A percentile compares a stretch with the other conserved stretches of the same genome.
These are phyloP conservation scores for Astrocystis sublimbata DNA, from an alignment of 495 filamentous ascomycete species.

Conservation along the genomic window DNA sequence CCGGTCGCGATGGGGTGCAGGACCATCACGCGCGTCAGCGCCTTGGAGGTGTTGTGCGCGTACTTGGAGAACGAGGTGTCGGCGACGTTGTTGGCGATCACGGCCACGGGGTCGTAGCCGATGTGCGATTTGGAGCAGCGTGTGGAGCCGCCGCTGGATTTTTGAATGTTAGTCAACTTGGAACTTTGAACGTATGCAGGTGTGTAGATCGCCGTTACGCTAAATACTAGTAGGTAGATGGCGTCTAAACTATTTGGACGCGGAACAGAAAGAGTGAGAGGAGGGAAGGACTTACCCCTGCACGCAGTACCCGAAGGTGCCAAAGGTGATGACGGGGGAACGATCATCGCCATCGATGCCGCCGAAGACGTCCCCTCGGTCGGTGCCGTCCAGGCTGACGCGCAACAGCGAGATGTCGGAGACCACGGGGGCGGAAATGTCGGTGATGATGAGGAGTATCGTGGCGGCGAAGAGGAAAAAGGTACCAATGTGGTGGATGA, in stretches of 20 bases:
- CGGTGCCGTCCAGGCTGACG: constrained; percentile 43
- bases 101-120: constrained; percentile 53
- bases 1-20: constrained; percentile 62
- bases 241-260: too few species aligned
- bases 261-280: too few species aligned
- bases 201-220: too few species aligned
- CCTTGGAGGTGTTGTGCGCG: constrained; percentile 43
- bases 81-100: constrained; percentile 40
- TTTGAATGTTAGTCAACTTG: constrained; percentile 18
- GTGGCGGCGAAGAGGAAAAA: constrained; percentile 56
- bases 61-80: constrained; percentile 44
- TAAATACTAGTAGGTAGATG: too few species aligned
- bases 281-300: constrained; percentile 34
- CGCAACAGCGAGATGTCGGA: constrained; percentile 52
- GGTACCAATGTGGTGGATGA: constrained; percentile 61
- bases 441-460: constrained; percentile 57
- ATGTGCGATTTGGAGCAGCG: constrained; percentile 47
- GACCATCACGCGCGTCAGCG: constrained; percentile 58
- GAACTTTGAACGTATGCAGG: background rate
- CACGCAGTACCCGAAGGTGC: constrained; percentile 60
- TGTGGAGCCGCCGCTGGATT: constrained; percentile 36
- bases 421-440: constrained; percentile 60
- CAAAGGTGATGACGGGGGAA: constrained; percentile 49
- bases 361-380: background rate
- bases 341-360: background rate